A percentile compares a stretch with the other conserved stretches of the same genome.
Evolutionary conservation across 2,329 filamentous ascomycete species (phyloP).

Genomic region (Colletotrichum navitas): DNA sequence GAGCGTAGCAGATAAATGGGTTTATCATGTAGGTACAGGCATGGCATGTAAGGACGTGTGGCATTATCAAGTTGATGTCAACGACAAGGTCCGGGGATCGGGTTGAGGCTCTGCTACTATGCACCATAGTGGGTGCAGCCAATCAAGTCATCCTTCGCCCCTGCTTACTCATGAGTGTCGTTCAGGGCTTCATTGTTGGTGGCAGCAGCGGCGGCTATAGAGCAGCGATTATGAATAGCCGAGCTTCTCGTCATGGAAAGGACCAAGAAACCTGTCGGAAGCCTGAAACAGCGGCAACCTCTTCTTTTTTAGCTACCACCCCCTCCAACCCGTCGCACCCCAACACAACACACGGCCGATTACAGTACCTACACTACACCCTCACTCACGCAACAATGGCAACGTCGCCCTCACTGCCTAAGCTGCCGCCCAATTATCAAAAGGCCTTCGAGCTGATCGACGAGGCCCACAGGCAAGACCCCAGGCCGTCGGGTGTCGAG

Average conservation of each 20-base stretch:
- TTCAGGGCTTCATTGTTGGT: not conserved
- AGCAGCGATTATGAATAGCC: not conserved
- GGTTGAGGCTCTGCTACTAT: constrained; percentile 21
- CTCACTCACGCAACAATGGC: constrained; percentile 17
- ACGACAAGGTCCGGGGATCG: constrained; percentile 33
- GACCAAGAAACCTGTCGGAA: constrained; percentile 4
- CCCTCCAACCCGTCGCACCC: constrained; percentile 8
- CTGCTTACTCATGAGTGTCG: constrained; percentile 30
- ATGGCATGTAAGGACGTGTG: not conserved
- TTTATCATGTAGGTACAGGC: not conserved
- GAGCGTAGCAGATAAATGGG: not conserved
- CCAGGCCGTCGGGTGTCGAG: constrained; percentile 55
- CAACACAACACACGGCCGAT: not conserved
- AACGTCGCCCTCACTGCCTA: constrained; percentile 43
- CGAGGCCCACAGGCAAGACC: constrained; percentile 64
- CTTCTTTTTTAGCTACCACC: not conserved
- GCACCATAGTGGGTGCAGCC: not conserved
- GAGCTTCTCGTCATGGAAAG: not conserved
- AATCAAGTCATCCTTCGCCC: not conserved
- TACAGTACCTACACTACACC: not conserved
- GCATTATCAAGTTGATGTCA: constrained; percentile 3
- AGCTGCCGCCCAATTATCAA: constrained; percentile 57
- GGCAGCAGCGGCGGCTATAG: not conserved
- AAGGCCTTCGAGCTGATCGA: constrained; percentile 78
- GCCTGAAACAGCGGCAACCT: constrained; percentile 19